Base-by-base conservation (phyloP, 2,329 filamentous ascomycete genomes). In the Scedosporium minutisporum region DNA sequence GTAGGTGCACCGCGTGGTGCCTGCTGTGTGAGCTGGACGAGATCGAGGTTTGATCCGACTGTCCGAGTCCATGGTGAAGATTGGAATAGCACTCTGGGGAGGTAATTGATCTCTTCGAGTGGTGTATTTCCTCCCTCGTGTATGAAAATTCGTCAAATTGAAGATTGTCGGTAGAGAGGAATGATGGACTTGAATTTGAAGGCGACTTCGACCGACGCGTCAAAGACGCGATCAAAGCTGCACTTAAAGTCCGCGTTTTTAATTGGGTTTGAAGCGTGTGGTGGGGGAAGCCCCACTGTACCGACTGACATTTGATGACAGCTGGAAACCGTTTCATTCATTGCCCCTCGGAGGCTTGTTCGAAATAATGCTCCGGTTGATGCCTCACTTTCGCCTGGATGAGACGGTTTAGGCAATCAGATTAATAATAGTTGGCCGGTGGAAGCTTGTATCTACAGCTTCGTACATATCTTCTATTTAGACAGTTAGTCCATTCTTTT, bases 1-100 rank as follows among this genome's bases (percentile, higher is more conserved):
- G 76, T 97, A 97, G 66, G 89, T 85, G 67, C 96, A 87, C 68
- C 87, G 92, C 2, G 96, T 97, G 63, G 87, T 85, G 66, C 96
- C 96, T 62, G 90, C 87, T 2, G 91, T 93, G 75, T 99, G 85
- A 6, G 84, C 85, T n/a, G 87, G 87, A 65, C 88, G 80, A 63
- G 85, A 83, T 69, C 86, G 80, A 58, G 86, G 79, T 67, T 83
- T 81, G 25, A 73, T 73, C 58, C 73, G 72, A 66, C 74, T 72
- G 62, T 75, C 65, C 14, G 63, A 64, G 27, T 66, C 66, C 64
- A 66, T 66, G 2, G n/a, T 41, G 27, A 38, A 12, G 16, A 21
- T 4, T 57, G 7, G 21, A 33, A 10, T 53, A 3, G 10, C 16
- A 21, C n/a, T 21, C 3, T 7, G 27, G 38, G 21, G 12, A 14